A percentile compares a stretch with the other conserved stretches of the same genome.
These are phyloP conservation scores for Aaosphaeria pasadenensis DNA, from an alignment of 2,329 filamentous ascomycete genomes.

Conservation along the genomic window DNA sequence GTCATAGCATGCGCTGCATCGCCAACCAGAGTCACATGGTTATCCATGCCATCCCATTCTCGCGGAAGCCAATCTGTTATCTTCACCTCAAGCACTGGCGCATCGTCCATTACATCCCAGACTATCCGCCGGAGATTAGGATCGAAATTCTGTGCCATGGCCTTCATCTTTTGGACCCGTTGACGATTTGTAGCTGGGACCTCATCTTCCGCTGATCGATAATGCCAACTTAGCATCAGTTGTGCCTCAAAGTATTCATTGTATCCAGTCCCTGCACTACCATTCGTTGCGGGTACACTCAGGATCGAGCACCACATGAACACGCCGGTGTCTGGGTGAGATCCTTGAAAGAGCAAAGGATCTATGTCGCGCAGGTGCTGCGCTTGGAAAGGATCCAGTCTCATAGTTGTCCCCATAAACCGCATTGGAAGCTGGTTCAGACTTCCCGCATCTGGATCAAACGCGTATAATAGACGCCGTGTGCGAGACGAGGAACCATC, in stretches of 20 bases:
- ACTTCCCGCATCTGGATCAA: slow-evolving; percentile 15
- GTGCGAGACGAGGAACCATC: slow-evolving; percentile 41
- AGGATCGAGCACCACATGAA: slow-evolving; percentile 34
- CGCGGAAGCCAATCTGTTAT: slow-evolving; percentile 10
- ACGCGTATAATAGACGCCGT: slow-evolving; percentile 29
- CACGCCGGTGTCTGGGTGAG: slow-evolving; percentile 8
- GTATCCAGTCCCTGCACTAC: slow-evolving; percentile 25
- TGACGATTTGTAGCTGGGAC: slow-evolving; percentile 3
- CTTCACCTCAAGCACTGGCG: slow-evolving; percentile 8
- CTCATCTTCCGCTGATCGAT: slow-evolving; percentile 4
- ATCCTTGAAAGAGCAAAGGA: slow-evolving; percentile 14
- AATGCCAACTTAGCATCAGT: slow-evolving; percentile 47
- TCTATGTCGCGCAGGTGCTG: slow-evolving; percentile 12
- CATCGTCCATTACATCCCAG: slow-evolving; percentile 6
- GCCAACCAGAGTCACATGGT: slow-evolving; percentile 19
- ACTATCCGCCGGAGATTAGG: slow-evolving; percentile 1
- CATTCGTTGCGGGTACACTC: slow-evolving; percentile 40
- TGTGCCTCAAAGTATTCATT: slow-evolving; percentile 42
- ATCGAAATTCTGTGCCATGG: slow-evolving; percentile 6
- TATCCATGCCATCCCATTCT: slow-evolving; percentile 6
- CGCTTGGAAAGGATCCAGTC: slow-evolving; percentile 34
- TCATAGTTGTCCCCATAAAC: slow-evolving; percentile 38
- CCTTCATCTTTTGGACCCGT: slow-evolving; percentile 10
- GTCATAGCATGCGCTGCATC: slow-evolving; percentile 32
- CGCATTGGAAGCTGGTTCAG: slow-evolving; percentile 37